Percentiles rank a stretch among this genome's conserved stretches.
phyloP scores from a whole-genome alignment of 2,329 filamentous ascomycete genomes.

The Fusarium aywerte region DNA sequence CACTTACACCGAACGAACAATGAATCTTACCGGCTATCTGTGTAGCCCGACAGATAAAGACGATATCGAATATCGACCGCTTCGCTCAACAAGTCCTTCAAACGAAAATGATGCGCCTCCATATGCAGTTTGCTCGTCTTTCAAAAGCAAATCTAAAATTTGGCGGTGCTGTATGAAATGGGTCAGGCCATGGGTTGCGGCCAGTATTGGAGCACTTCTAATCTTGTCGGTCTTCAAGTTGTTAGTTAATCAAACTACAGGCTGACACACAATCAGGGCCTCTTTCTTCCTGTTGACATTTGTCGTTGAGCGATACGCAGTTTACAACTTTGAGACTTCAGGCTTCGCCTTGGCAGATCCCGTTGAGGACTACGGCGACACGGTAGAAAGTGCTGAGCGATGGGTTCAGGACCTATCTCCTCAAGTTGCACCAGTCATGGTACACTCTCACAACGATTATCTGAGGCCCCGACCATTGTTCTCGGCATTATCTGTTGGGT shows the following conservation, averaged over 20 bases:
- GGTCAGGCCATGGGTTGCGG: constrained; percentile 4
- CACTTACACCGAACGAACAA: neutral
- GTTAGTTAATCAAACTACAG: no score
- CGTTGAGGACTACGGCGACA: constrained; percentile 17
- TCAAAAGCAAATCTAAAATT: neutral
- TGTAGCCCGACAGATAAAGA: constrained; percentile 27
- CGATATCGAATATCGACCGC: constrained; percentile 24
- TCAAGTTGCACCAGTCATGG: constrained; percentile 35
- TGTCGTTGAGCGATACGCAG: constrained; percentile 22
- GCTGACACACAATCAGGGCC: constrained; percentile 16
- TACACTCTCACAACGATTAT: constrained; percentile 76
- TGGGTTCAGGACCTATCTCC: constrained; percentile 35
- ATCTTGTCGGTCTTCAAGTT: constrained; percentile 20
- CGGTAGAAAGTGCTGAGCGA: constrained; percentile 21
- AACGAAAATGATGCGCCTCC: neutral
- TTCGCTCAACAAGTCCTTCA: constrained; percentile 2
- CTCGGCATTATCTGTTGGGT: constrained; percentile 68
- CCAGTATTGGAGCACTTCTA: constrained; percentile 1
- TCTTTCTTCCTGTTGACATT: constrained; percentile 28
- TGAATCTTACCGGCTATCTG: constrained; percentile 17
- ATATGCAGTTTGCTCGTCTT: neutral
- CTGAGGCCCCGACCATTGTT: constrained; percentile 71
- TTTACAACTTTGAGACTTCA: constrained; percentile 32
- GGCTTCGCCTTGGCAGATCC: constrained; percentile 24
- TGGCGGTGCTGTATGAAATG: neutral